Percentiles rank a stretch among this genome's conserved stretches.
Conservation (phyloP, 2,329 filamentous ascomycete genomes). For the Mycosphaerella sp. region DNA sequence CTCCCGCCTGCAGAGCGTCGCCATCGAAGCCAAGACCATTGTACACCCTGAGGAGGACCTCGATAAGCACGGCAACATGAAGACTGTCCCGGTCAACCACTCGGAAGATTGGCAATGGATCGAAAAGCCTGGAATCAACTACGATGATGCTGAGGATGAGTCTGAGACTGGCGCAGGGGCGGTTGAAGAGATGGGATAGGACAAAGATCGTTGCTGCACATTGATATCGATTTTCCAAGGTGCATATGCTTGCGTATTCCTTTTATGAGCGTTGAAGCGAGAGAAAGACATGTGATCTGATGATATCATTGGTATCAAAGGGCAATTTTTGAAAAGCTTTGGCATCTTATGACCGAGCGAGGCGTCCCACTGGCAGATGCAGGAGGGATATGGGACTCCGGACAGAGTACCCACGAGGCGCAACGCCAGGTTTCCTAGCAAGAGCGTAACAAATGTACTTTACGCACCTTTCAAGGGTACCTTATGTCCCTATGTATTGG, state of each 20-base stretch:
- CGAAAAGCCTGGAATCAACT: constrained; percentile 24
- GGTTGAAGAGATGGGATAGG: constrained; percentile 8
- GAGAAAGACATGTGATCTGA: not conserved
- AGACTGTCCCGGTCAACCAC: constrained; percentile 25
- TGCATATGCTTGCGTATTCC: constrained; percentile 12
- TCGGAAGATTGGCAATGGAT: constrained; percentile 31
- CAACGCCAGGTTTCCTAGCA: constrained; percentile 10
- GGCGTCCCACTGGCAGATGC: constrained; percentile 4
- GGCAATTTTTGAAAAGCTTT: constrained; percentile 9
- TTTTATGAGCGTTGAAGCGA: constrained; percentile 22
- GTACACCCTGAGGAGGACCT: constrained; percentile 37
- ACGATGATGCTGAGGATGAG: constrained; percentile 7
- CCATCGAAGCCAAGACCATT: constrained; percentile 38
- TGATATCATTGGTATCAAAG: not conserved
- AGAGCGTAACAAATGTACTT: not conserved
- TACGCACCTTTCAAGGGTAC: not conserved
- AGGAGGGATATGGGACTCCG: not conserved
- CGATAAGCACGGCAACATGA: constrained; percentile 27
- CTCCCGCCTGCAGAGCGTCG: constrained; percentile 48
- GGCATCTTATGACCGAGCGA: constrained; percentile 16
- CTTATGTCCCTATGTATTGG: not conserved
- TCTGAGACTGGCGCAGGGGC: constrained; percentile 2
- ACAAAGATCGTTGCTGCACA: constrained; percentile 12
- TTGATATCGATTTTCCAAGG: constrained; percentile 17
- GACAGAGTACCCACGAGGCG: constrained; percentile 7